A percentile compares a stretch with the other conserved stretches of the same genome.
These are phyloP conservation scores for Biscogniauxia marginata DNA, from an alignment of 2,329 filamentous ascomycete genomes.

Conservation along the genomic window DNA sequence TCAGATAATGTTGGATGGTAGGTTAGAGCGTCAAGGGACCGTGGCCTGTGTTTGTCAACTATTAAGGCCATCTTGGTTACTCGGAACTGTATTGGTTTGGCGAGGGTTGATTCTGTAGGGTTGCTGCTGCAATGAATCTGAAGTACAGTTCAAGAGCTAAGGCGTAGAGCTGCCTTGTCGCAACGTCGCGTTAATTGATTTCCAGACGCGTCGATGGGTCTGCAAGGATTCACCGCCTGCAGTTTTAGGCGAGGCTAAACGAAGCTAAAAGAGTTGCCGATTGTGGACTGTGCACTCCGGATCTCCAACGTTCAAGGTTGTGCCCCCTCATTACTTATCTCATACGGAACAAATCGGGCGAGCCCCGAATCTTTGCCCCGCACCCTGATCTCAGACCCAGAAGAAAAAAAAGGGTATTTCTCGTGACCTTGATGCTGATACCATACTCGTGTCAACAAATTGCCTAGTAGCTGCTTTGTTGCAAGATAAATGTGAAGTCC, in stretches of 20 bases:
- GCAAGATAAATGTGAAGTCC: too few relatives aligned
- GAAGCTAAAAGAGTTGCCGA: neutral
- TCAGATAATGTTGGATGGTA: slow-evolving; percentile 90
- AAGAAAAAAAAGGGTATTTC: neutral
- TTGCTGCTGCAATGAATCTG: neutral
- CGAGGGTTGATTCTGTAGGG: neutral
- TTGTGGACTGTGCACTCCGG: neutral
- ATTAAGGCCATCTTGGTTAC: slow-evolving; percentile 60
- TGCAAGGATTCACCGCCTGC: slow-evolving; percentile 14
- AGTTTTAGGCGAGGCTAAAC: neutral
- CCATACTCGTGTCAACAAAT: neutral
- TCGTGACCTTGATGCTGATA: neutral
- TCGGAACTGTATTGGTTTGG: neutral
- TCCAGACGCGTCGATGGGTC: slow-evolving; percentile 22
- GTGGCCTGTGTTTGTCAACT: slow-evolving; percentile 70
- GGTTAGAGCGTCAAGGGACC: slow-evolving; percentile 73
- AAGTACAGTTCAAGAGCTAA: neutral
- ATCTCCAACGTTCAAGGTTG: neutral
- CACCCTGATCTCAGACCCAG: neutral
- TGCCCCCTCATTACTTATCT: neutral
- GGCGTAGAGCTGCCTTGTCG: slow-evolving; percentile 1
- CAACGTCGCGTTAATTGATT: slow-evolving; percentile 33
- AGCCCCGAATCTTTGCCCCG: neutral
- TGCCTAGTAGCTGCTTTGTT: neutral
- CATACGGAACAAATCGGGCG: neutral